Evolutionary conservation across 23 red algal species (phyloP), one percentile per base, ranked within the genome.

Genomic region (Gracilaria domingensis): DNA sequence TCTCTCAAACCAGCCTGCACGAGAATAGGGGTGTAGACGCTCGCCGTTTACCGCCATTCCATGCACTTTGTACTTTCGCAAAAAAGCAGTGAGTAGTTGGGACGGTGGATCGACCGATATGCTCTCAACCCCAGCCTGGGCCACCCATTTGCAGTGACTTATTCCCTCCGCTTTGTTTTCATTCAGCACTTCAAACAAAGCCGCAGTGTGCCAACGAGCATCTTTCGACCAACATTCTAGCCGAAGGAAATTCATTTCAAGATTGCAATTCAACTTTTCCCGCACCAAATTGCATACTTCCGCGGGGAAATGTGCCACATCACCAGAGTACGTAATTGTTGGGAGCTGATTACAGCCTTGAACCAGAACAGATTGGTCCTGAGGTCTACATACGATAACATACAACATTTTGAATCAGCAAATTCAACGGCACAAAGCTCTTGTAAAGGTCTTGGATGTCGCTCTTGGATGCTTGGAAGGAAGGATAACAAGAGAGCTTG

Each of bases 201-300:
- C 45, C 12, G 12, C 45, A 48, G 45, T 48, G 7, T 18, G 21
- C 21, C 28, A 30, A 64, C 8, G 8, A 4, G 21, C 5, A 12
- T 64, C 59, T 8, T 28, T 28, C 8, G 59, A 64, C 59, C 59
- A 64, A 30, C 59, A 64, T 64, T 64, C 59, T 18, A 64, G 4
- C n/a, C 59, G 59, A 8, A 64, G 59, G 59, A 64, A 64, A 20
- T 64, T 64, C 59, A 64, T n/a, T 64, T 64, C 28, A 28, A 64
- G 21, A 30, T 20, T 18, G 59, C 28, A 30, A n/a, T 64, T 64
- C 28, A 64, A 18, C 28, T 64, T 64, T 18, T 28, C 28, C 28
- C 28, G 59, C 21, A 64, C 59, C 59, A 28, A 18, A 64, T 64
- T 30, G 28, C 21, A 30, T 8, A 64, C 59, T 8, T 64, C 17